Conservation (phyloP, 2,329 filamentous ascomycete genomes). For the Eurotiales sp. region DNA sequence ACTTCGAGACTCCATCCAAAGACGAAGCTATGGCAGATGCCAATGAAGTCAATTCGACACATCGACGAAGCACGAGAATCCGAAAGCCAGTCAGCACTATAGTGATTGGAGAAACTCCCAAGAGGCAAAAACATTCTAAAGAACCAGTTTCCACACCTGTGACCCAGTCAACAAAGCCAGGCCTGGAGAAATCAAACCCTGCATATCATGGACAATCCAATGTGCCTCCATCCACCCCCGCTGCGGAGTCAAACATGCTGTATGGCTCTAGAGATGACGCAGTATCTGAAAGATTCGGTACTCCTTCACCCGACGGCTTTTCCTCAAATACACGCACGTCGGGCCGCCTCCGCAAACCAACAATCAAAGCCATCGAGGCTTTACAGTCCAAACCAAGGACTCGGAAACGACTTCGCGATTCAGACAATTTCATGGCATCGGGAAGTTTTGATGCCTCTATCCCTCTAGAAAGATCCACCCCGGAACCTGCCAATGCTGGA, state of each 20-base stretch:
- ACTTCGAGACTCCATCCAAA: conserved; percentile 9
- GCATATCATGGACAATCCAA: background rate
- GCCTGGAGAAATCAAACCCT: background rate
- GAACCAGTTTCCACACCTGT: background rate
- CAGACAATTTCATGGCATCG: conserved; percentile 7
- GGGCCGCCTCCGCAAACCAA: conserved; percentile 27
- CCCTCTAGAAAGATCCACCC: background rate
- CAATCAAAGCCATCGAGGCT: conserved; percentile 28
- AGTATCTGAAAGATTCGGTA: conserved; percentile 14
- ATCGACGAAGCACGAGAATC: conserved; percentile 14
- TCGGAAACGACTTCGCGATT: conserved; percentile 16
- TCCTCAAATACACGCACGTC: conserved; percentile 23
- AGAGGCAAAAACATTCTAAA: conserved; percentile 1
- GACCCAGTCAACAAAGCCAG: background rate
- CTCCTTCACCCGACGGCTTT: conserved; percentile 18
- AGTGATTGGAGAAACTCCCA: conserved; percentile 5
- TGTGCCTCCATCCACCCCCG: background rate
- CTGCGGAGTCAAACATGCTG: background rate
- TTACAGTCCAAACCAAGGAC: conserved; percentile 17
- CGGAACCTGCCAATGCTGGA: conserved; percentile 1
- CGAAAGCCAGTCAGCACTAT: conserved; percentile 10
- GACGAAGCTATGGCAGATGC: background rate
- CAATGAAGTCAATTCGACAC: conserved; percentile 5
- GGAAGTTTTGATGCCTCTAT: background rate
- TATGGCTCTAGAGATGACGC: conserved; percentile 1